Percentiles rank a stretch among this genome's conserved stretches.
phyloP scores from a whole-genome alignment of 2,329 filamentous ascomycete species.

The Phaeophleospora eucalypticola region DNA sequence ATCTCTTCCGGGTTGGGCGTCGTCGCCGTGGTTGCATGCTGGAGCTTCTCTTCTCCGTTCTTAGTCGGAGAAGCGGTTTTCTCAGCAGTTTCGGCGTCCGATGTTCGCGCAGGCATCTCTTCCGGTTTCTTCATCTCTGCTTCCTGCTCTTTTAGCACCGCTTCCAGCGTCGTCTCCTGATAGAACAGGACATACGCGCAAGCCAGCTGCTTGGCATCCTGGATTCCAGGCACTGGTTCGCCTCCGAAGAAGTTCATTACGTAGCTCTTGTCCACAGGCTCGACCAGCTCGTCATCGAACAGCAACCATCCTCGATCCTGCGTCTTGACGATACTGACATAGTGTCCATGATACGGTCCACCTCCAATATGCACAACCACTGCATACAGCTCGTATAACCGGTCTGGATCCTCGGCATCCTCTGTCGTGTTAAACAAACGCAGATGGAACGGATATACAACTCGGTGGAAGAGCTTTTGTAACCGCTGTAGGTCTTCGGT shows the following conservation, averaged over 20 bases:
- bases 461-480: constrained; percentile 93
- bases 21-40: constrained; percentile 35
- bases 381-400: constrained; percentile 92
- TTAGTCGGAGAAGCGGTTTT: constrained; percentile 35
- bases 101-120: constrained; percentile 34
- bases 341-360: constrained; percentile 95
- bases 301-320: constrained; percentile 92
- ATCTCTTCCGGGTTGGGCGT: constrained; percentile 42
- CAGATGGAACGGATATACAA: constrained; percentile 94
- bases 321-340: constrained; percentile 96
- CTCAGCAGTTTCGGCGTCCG: constrained; percentile 29
- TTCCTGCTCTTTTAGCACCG: constrained; percentile 73
- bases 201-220: constrained; percentile 62
- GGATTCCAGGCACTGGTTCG: constrained; percentile 45
- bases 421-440: constrained; percentile 97
- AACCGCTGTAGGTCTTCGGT: constrained; percentile 90
- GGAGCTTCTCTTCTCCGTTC: constrained; percentile 42
- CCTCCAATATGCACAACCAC: constrained; percentile 97
- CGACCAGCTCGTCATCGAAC: constrained; percentile 98
- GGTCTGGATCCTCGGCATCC: constrained; percentile 87
- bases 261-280: constrained; percentile 94
- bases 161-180: constrained; percentile 76
- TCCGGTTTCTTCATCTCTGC: constrained; percentile 59
- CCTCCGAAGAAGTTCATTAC: constrained; percentile 97
- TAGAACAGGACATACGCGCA: constrained; percentile 98